phyloP scores from a whole-genome alignment of 257 asterid species.

The Leptodermis oblonga region DNA sequence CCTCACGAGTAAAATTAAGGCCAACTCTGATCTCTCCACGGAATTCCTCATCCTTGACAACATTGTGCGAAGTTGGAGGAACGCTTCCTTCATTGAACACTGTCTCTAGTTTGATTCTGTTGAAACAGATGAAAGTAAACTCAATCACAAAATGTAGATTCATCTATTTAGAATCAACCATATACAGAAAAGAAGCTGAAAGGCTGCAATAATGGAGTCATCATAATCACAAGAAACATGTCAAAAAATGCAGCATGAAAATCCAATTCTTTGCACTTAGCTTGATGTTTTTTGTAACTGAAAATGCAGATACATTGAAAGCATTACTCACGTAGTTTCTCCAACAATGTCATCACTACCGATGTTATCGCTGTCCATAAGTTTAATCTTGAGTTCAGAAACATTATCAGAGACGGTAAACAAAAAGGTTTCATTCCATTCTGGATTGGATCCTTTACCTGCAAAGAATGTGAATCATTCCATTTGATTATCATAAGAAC shows the following conservation, averaged over 20 bases:
- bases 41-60: constrained; percentile 57
- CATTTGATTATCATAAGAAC: not conserved
- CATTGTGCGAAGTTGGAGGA: constrained; percentile 46
- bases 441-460: constrained; percentile 59
- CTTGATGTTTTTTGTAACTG: no score
- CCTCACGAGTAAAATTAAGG: constrained; percentile 64
- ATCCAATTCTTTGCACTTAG: not conserved
- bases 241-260: not conserved
- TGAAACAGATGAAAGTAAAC: not conserved
- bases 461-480: constrained; percentile 4
- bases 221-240: not conserved
- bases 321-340: constrained; percentile 62
- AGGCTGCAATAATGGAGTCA: no score
- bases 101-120: constrained; percentile 52
- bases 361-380: constrained; percentile 66
- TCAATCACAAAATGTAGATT: not conserved
- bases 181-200: not conserved
- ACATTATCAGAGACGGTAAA: constrained; percentile 48
- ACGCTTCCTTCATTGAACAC: constrained; percentile 38
- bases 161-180: not conserved
- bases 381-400: constrained; percentile 48
- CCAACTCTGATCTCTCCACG: constrained; percentile 75
- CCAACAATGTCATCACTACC: constrained; percentile 64
- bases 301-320: not conserved
- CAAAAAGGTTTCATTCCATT: constrained; percentile 86